These are phyloP conservation scores for Platanthera guangdongensis DNA, from an alignment of 106 monocot genomes.

Conservation along the genomic window DNA sequence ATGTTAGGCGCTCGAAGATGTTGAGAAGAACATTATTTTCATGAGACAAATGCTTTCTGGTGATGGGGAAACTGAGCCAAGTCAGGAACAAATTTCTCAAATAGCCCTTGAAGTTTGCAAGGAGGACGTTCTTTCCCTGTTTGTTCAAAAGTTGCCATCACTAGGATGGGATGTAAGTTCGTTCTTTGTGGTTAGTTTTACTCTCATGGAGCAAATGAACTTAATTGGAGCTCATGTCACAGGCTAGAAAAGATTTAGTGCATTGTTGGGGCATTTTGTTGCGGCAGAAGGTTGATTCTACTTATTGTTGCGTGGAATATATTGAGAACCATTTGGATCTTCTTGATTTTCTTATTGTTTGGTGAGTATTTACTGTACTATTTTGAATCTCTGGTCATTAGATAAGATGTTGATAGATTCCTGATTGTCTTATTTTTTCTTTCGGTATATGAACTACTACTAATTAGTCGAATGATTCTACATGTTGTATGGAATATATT, in stretches of 20 bases:
- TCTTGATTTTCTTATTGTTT: conserved; percentile 88
- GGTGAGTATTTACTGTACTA: conserved; percentile 41
- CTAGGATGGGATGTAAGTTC: conserved; percentile 88
- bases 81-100: conserved; percentile 59
- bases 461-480: conserved; percentile 15
- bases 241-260: conserved; percentile 89
- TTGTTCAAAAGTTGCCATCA: conserved; percentile 79
- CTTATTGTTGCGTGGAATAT: conserved; percentile 75
- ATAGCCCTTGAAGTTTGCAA: conserved; percentile 89
- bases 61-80: conserved; percentile 80
- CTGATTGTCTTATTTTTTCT: not conserved
- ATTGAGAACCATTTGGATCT: conserved; percentile 81
- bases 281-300: conserved; percentile 57
- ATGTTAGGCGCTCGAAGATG: conserved; percentile 86
- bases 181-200: not conserved
- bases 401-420: not conserved
- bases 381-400: conserved; percentile 1
- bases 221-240: conserved; percentile 15
- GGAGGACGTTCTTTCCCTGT: conserved; percentile 83
- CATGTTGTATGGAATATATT: conserved; percentile 80
- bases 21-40: conserved; percentile 60
- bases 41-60: conserved; percentile 80
- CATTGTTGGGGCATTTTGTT: conserved; percentile 86
- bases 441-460: not conserved
- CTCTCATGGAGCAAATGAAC: not conserved